Conservation (phyloP, 1,139 yeast genomes). For the Suhomyces bokatorum region DNA sequence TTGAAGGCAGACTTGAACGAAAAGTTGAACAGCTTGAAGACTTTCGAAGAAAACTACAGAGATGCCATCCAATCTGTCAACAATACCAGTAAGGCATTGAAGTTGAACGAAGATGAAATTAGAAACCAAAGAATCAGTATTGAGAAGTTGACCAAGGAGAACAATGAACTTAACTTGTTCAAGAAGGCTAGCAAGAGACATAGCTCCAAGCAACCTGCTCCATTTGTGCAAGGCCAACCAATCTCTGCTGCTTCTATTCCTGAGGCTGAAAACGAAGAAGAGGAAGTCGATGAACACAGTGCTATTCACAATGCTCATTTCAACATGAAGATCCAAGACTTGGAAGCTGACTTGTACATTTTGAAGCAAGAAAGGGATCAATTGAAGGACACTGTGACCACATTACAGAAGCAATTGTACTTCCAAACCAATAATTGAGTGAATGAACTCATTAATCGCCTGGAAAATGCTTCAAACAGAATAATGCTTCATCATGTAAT, state of each 20-base stretch:
- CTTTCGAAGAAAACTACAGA: slow-evolving; percentile 57
- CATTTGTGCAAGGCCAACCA: slow-evolving; percentile 19
- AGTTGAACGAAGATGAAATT: slow-evolving; percentile 70
- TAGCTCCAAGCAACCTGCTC: slow-evolving; percentile 29
- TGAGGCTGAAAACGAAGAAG: slow-evolving; percentile 23
- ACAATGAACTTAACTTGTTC: slow-evolving; percentile 66
- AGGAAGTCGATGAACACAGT: slow-evolving; percentile 42
- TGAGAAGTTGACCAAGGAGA: slow-evolving; percentile 59
- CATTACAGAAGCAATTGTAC: slow-evolving; percentile 58
- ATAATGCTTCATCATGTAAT: not conserved
- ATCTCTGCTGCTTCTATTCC: slow-evolving; percentile 14
- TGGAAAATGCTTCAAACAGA: not conserved
- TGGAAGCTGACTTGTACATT: slow-evolving; percentile 81
- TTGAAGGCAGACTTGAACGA: slow-evolving; percentile 37
- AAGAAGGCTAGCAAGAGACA: slow-evolving; percentile 43
- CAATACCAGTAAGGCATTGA: slow-evolving; percentile 74
- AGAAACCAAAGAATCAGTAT: slow-evolving; percentile 57
- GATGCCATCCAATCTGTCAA: slow-evolving; percentile 71
- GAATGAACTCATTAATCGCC: slow-evolving; percentile 6
- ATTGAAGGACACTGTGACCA: slow-evolving; percentile 62
- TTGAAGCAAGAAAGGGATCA: slow-evolving; percentile 83
- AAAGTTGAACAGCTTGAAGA: slow-evolving; percentile 37
- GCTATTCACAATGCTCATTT: slow-evolving; percentile 64
- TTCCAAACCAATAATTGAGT: slow-evolving; percentile 19
- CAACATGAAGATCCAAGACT: slow-evolving; percentile 74